Evolutionary conservation across 208 protist species (phyloP).

Genomic region (Perkinsela sp.): DNA sequence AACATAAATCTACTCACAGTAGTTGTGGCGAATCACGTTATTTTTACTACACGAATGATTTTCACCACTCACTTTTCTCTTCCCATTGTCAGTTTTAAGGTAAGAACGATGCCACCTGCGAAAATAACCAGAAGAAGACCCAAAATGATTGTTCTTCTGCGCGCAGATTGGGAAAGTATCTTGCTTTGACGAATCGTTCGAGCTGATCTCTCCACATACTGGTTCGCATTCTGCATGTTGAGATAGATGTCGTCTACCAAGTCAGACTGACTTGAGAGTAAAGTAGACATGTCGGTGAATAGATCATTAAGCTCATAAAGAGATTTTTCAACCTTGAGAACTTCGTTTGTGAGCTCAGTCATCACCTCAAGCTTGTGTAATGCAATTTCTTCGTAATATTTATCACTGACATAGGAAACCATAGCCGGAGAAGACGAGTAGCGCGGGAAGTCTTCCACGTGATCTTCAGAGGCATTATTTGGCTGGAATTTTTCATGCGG

Average conservation of each 20-base stretch:
- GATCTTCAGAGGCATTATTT: too few species aligned
- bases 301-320: background rate
- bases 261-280: background rate
- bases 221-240: background rate
- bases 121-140: background rate
- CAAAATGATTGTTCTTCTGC: background rate
- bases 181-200: background rate
- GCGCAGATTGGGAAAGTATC: background rate
- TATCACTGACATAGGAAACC: background rate
- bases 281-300: background rate
- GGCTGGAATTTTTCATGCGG: too few species aligned
- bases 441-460: background rate
- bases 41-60: too few species aligned
- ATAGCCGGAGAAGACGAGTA: background rate
- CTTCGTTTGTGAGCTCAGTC: background rate
- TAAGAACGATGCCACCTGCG: background rate
- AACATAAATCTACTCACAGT: too few species aligned
- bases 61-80: too few species aligned
- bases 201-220: background rate
- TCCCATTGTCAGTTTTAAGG: too few species aligned
- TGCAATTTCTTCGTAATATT: background rate
- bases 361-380: background rate
- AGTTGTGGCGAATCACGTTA: too few species aligned
- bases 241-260: background rate
- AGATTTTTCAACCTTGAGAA: conserved; percentile 1